phyloP scores from a whole-genome alignment of 2,329 filamentous ascomycete genomes.

The Kalmusia sp. region DNA sequence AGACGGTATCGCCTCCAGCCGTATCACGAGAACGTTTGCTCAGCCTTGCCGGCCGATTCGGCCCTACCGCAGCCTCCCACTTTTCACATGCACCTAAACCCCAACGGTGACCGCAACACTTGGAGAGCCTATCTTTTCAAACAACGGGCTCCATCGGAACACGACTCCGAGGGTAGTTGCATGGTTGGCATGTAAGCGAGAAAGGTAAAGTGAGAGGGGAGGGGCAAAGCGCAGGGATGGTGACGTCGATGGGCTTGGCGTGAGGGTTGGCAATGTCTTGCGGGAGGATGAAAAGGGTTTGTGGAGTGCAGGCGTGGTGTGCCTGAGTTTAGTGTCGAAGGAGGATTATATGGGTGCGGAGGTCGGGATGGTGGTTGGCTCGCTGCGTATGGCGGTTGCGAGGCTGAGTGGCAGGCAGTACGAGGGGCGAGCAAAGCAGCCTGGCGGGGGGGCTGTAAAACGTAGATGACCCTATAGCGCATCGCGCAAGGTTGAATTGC shows the following conservation, averaged over 20 bases:
- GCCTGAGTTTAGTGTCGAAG: not conserved
- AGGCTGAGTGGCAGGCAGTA: too few species aligned
- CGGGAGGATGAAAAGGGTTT: not conserved
- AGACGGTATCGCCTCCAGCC: not conserved
- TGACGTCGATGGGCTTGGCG: constrained; percentile 7
- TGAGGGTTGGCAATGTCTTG: not conserved
- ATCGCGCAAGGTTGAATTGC: too few species aligned
- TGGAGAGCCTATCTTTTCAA: not conserved
- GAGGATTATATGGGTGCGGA: not conserved
- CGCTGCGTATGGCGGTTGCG: too few species aligned
- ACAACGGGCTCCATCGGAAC: not conserved
- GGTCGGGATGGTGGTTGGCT: not conserved
- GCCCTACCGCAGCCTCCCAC: not conserved
- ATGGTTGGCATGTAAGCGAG: not conserved
- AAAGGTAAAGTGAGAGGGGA: not conserved
- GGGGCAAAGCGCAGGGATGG: constrained; percentile 9
- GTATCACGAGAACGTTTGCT: constrained; percentile 3
- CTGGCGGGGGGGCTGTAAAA: too few species aligned
- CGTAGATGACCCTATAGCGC: too few species aligned
- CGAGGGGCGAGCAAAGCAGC: too few species aligned
- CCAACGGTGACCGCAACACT: not conserved
- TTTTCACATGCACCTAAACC: not conserved
- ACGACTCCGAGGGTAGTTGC: not conserved
- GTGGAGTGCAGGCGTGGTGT: not conserved
- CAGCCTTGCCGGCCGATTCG: not conserved